phyloP scores from a whole-genome alignment of 345 rosid genomes.

The Eucalyptus sideroxylon region DNA sequence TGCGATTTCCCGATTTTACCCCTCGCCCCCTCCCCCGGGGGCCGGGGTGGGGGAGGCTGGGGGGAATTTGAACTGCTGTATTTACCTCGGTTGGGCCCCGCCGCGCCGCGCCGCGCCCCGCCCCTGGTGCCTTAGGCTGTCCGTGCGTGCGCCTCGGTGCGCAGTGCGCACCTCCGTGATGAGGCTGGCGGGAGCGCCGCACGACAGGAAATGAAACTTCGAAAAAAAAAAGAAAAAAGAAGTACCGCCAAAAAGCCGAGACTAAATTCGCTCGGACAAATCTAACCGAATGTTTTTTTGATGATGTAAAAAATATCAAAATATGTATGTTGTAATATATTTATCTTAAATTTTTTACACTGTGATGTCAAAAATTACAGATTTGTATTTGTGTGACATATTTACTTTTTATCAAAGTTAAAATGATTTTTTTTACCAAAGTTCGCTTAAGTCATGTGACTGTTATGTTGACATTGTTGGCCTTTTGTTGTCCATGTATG shows the following conservation, averaged over 20 bases:
- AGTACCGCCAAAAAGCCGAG: neutral
- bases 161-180: neutral
- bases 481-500: fast-evolving
- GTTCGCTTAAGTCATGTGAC: fast-evolving
- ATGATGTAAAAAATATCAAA: neutral
- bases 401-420: fast-evolving
- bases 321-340: fast-evolving
- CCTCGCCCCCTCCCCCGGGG: neutral
- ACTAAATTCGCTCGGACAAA: fast-evolving
- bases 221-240: neutral
- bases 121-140: neutral
- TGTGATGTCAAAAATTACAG: neutral
- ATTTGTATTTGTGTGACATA: fast-evolving
- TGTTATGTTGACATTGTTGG: fast-evolving
- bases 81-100: neutral
- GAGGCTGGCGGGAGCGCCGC: neutral
- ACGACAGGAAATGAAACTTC: neutral
- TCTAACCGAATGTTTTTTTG: neutral
- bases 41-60: too few relatives aligned
- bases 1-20: neutral
- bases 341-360: neutral
- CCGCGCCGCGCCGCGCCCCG: neutral
- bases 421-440: neutral
- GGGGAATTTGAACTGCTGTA: neutral
- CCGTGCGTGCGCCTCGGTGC: neutral